Base-by-base conservation (phyloP, 345 rosid genomes). In the Sonneratia alba region DNA sequence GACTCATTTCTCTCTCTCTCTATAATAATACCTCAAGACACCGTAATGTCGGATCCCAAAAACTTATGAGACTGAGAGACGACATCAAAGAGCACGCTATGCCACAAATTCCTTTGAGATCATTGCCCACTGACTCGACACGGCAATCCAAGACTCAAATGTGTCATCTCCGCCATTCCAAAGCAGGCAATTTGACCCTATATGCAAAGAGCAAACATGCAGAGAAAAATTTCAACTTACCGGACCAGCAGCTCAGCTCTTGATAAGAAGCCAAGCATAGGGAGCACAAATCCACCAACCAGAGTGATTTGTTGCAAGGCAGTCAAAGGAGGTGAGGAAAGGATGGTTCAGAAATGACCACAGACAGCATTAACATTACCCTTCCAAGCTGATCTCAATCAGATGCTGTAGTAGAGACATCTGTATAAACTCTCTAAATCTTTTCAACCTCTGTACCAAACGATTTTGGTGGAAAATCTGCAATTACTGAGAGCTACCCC, bases 271-370 rank as follows among this genome's bases (percentile, higher is more conserved):
- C 34, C 4, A 38, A 47, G 73, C 72, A 69, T 65, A 57, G 51
- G 48, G 69, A 55, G 64, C 34, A n/a, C 64, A 10, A 24, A 1
- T 22, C 73, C 70, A 64, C 32, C 32, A n/a, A 22, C 32, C 70
- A 22, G 32, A 74, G 51, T 81, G 81, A 66, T 59, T 83, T 7
- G 69, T 77, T 4, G 66, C 77, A 45, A 77, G 71, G 78, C 76
- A 86, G 21, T 84, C 87, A 87, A 81, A 82, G 78, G 84, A 83
- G 63, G 77, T 81, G 22, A 85, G 73, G 71, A 79, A 75, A 67
- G 75, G 81, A 61, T 38, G 75, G 67, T 70, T 22, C 34, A 65
- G 77, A 79, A 77, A 67, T 22, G 76, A 53, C 45, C 68, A 15
- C 36, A 36, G 27, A 9, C 19, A 14, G 7, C 38, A 7, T 27